Conservation (phyloP, 257 asterid species). For the Lithospermum erythrorhizon region DNA sequence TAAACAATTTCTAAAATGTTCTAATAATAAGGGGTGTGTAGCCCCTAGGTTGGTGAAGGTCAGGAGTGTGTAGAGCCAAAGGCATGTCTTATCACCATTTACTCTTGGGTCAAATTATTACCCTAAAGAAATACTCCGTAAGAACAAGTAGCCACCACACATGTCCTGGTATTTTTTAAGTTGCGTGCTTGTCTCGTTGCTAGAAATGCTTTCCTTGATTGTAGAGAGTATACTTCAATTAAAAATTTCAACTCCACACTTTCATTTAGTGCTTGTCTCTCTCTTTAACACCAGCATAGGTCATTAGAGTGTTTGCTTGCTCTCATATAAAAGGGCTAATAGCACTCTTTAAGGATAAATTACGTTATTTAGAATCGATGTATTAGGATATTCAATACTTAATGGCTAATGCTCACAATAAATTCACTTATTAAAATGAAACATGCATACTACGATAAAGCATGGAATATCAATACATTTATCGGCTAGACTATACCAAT, state of each 20-base stretch:
- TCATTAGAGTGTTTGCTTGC: background rate
- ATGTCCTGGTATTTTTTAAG: slow-evolving; percentile 8
- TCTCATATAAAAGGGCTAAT: no score
- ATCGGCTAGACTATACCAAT: no score
- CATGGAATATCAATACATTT: no score
- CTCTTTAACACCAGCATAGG: background rate
- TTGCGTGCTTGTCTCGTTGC: background rate
- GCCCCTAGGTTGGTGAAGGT: no score
- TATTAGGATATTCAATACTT: no score
- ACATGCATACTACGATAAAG: no score
- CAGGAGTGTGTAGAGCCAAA: slow-evolving; percentile 23
- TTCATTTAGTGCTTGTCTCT: background rate
- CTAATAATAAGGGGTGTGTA: no score
- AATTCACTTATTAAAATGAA: no score
- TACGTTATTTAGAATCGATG: no score
- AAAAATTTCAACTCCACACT: background rate
- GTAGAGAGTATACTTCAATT: slow-evolving; percentile 7
- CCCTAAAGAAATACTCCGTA: slow-evolving; percentile 6
- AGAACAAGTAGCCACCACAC: slow-evolving; percentile 1
- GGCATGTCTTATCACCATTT: slow-evolving; percentile 30
- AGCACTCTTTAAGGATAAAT: no score
- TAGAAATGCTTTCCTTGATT: slow-evolving; percentile 5
- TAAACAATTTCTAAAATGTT: no score
- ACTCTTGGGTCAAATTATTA: slow-evolving; percentile 18
- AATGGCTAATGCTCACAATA: no score